Percentiles rank a stretch among this genome's conserved stretches.
phyloP scores from a whole-genome alignment of 768 basidiomycete genomes.

The Mycena filopes region DNA sequence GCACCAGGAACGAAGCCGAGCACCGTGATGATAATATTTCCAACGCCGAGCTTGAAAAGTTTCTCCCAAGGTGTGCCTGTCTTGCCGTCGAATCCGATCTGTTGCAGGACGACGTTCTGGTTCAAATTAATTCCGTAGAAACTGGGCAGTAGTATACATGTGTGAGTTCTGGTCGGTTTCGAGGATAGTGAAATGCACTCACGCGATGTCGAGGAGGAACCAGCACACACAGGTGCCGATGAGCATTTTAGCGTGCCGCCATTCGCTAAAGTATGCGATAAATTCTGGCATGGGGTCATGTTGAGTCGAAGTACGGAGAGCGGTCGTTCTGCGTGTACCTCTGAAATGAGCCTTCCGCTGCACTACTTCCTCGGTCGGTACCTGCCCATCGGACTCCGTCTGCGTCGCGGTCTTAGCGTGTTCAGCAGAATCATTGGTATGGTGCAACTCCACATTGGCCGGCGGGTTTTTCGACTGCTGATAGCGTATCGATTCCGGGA shows the following conservation, averaged over 20 bases:
- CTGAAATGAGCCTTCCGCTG: constrained; percentile 61
- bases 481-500: constrained; percentile 73
- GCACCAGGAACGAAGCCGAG: constrained; percentile 80
- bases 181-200: too few relatives aligned
- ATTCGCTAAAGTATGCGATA: constrained; percentile 73
- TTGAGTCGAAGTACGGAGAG: too few relatives aligned
- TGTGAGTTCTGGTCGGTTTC: neutral
- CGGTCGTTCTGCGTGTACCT: constrained; percentile 49
- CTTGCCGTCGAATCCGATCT: constrained; percentile 65
- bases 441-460: constrained; percentile 38
- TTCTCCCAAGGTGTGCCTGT: constrained; percentile 60
- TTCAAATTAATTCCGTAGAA: constrained; percentile 73
- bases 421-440: constrained; percentile 23
- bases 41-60: constrained; percentile 62
- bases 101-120: constrained; percentile 66
- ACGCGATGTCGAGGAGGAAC: constrained; percentile 84
- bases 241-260: constrained; percentile 73
- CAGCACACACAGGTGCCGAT: constrained; percentile 76
- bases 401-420: constrained; percentile 1
- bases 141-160: too few relatives aligned
- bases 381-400: neutral
- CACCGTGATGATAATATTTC: constrained; percentile 66
- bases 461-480: constrained; percentile 54
- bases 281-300: too few relatives aligned
- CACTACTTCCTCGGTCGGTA: constrained; percentile 33